Evolutionary conservation across 768 basidiomycete genomes (phyloP).

Genomic region (Suillus ampliporus): DNA sequence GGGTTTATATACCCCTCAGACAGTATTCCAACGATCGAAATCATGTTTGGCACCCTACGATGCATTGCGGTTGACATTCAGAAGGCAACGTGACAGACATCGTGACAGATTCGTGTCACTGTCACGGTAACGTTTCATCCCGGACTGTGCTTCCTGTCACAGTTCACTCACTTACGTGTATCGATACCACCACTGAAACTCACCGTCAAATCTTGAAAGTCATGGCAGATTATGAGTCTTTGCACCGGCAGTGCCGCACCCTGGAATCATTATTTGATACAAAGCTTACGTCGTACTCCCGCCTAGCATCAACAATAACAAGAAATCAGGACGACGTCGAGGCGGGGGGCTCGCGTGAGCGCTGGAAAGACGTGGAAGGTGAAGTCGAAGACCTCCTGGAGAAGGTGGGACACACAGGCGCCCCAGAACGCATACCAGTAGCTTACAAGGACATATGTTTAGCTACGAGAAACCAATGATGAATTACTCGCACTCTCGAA

Average conservation of each 20-base stretch:
- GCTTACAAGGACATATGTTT: slow-evolving; percentile 19
- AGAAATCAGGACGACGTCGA: slow-evolving; percentile 64
- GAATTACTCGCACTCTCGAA: slow-evolving; percentile 72
- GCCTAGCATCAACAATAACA: slow-evolving; percentile 74
- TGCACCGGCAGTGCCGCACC: slow-evolving; percentile 91
- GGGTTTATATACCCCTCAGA: neutral
- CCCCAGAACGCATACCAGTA: neutral
- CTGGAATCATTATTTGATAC: slow-evolving; percentile 92
- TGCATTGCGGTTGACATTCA: no score
- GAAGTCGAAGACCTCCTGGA: slow-evolving; percentile 87
- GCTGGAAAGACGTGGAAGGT: slow-evolving; percentile 83
- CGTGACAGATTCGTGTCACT: neutral
- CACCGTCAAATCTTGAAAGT: neutral
- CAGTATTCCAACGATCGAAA: neutral
- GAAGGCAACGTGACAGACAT: neutral
- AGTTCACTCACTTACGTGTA: neutral
- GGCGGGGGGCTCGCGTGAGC: slow-evolving; percentile 68
- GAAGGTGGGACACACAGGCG: slow-evolving; percentile 57
- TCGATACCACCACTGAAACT: neutral
- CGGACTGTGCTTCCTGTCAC: neutral
- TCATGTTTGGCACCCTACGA: neutral
- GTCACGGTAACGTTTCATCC: neutral
- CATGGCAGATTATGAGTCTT: slow-evolving; percentile 85
- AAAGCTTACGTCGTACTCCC: slow-evolving; percentile 90
- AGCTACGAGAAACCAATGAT: slow-evolving; percentile 90